Percentiles rank a stretch among this genome's conserved stretches.
Conservation (phyloP, 768 basidiomycete species). For the Lactarius trivialis region DNA sequence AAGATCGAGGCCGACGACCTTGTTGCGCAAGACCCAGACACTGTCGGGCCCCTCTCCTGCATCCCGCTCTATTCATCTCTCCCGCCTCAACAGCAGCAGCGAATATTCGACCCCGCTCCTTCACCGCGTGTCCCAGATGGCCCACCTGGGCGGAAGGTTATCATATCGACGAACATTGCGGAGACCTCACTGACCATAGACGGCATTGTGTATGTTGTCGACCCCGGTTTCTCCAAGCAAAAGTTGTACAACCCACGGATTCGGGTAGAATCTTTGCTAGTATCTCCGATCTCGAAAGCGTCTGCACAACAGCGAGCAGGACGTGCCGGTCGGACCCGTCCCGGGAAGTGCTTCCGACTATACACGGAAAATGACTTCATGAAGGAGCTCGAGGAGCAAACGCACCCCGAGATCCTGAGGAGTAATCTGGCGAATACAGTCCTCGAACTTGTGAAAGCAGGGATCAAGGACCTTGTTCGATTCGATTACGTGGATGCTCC, state of each 20-base stretch:
- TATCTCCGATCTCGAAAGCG: slow-evolving; percentile 94
- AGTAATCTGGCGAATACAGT: slow-evolving; percentile 93
- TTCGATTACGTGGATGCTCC: slow-evolving; percentile 93
- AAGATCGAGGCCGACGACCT: slow-evolving; percentile 86
- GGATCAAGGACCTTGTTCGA: slow-evolving; percentile 84
- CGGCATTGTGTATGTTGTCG: slow-evolving; percentile 98
- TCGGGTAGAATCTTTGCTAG: slow-evolving; percentile 88
- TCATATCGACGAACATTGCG: slow-evolving; percentile 95
- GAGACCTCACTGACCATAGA: slow-evolving; percentile 98
- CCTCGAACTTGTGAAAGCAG: slow-evolving; percentile 88
- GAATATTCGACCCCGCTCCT: slow-evolving; percentile 91
- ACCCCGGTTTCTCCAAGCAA: slow-evolving; percentile 96
- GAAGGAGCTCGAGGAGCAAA: slow-evolving; percentile 93
- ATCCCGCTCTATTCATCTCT: slow-evolving; percentile 94
- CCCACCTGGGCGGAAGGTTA: slow-evolving; percentile 86
- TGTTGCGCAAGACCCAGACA: slow-evolving; percentile 55
- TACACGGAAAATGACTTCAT: slow-evolving; percentile 98
- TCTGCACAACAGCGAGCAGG: slow-evolving; percentile 95
- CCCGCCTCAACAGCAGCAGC: slow-evolving; percentile 90
- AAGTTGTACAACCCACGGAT: slow-evolving; percentile 98
- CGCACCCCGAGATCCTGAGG: slow-evolving; percentile 90
- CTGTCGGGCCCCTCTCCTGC: slow-evolving; percentile 82
- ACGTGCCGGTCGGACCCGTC: slow-evolving; percentile 91
- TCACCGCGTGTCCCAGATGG: slow-evolving; percentile 51
- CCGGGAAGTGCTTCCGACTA: slow-evolving; percentile 94